Conservation (phyloP, 352 stramenopile genomes). For the Pythium periplocum region DNA sequence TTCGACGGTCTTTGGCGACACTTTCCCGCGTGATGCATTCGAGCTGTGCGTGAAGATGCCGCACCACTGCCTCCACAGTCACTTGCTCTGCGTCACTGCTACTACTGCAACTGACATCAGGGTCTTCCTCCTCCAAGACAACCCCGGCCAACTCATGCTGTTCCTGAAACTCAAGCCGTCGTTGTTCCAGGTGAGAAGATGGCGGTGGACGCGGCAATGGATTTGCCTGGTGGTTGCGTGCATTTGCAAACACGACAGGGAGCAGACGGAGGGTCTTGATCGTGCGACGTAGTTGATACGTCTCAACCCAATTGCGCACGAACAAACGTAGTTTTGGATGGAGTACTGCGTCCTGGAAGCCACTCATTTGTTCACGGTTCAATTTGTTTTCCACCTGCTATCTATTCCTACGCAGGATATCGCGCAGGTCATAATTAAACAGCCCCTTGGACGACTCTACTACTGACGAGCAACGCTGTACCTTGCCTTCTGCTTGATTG, state of each 20-base stretch:
- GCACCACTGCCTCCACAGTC: conserved; percentile 27
- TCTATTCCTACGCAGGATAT: too few relatives aligned
- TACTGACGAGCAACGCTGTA: too few relatives aligned
- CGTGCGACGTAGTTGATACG: conserved; percentile 9
- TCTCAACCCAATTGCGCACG: conserved; percentile 9
- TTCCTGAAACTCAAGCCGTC: too few relatives aligned
- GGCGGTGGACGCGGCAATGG: not conserved
- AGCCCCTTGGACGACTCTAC: too few relatives aligned
- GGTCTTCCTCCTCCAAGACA: too few relatives aligned
- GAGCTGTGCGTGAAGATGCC: conserved; percentile 22
- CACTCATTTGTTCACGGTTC: not conserved
- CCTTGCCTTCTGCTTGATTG: too few relatives aligned
- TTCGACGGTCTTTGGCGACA: conserved; percentile 12
- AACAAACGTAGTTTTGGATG: conserved; percentile 13
- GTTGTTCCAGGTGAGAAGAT: not conserved
- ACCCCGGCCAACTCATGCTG: too few relatives aligned
- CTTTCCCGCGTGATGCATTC: conserved; percentile 6
- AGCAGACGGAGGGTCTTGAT: conserved; percentile 2
- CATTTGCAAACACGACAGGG: conserved; percentile 7
- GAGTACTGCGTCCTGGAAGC: not conserved
- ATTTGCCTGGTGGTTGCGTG: not conserved
- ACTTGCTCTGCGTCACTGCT: conserved; percentile 10
- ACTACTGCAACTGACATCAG: too few relatives aligned
- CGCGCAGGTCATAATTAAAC: too few relatives aligned
- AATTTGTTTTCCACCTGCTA: not conserved